Conservation (phyloP, 2,329 filamentous ascomycete genomes). For the Neoascochyta sp. region DNA sequence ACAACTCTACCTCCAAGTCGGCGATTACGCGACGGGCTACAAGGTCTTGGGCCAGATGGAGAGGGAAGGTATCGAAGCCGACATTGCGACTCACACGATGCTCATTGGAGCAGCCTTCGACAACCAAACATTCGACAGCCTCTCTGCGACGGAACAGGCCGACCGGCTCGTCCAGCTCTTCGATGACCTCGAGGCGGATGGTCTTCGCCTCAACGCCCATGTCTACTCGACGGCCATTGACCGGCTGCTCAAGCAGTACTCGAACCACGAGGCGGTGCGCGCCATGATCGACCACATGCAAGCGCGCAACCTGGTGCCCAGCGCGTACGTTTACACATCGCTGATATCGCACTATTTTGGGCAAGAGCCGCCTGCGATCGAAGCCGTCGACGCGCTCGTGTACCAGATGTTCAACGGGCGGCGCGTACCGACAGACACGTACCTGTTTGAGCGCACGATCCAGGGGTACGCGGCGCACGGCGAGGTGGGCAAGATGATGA, state of each 20-base stretch:
- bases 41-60: slow-evolving; percentile 60
- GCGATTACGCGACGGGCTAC: slow-evolving; percentile 48
- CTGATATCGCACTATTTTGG: slow-evolving; percentile 66
- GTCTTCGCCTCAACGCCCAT: slow-evolving; percentile 57
- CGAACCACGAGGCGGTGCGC: slow-evolving; percentile 52
- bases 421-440: slow-evolving; percentile 46
- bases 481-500: slow-evolving; percentile 47
- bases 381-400: slow-evolving; percentile 59
- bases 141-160: slow-evolving; percentile 50
- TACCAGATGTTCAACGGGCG: slow-evolving; percentile 37
- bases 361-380: slow-evolving; percentile 55
- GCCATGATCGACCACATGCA: slow-evolving; percentile 63
- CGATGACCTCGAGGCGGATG: slow-evolving; percentile 51
- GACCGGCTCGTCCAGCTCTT: slow-evolving; percentile 55
- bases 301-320: slow-evolving; percentile 50
- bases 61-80: slow-evolving; percentile 51
- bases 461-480: slow-evolving; percentile 60
- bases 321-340: slow-evolving; percentile 69
- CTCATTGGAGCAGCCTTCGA: slow-evolving; percentile 60
- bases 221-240: slow-evolving; percentile 70
- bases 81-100: slow-evolving; percentile 70
- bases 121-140: slow-evolving; percentile 45
- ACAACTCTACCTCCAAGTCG: slow-evolving; percentile 53
- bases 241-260: slow-evolving; percentile 51
- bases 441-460: slow-evolving; percentile 68